Conservation (phyloP, 108 stramenopile genomes). For the Mediolabrus comicus region DNA sequence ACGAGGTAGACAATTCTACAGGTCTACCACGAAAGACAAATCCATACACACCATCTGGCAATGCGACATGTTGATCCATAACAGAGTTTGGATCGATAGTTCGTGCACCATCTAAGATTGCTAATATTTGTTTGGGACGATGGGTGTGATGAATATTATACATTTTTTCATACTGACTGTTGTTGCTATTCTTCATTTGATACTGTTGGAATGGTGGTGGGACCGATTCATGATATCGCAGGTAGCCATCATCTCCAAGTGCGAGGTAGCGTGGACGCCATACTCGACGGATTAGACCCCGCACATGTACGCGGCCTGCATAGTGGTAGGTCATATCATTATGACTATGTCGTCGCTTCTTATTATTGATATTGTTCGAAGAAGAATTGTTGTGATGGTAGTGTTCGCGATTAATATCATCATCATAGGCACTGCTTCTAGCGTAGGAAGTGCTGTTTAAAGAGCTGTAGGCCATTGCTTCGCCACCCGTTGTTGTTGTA, state of each 20-base stretch:
- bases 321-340: conserved; percentile 43
- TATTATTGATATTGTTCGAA: conserved; percentile 3
- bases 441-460: background rate
- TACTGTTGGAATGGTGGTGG: conserved; percentile 28
- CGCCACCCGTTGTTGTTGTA: background rate
- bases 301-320: conserved; percentile 74
- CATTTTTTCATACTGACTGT: conserved; percentile 23
- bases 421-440: background rate
- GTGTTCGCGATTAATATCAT: no score
- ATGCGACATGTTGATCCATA: conserved; percentile 79
- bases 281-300: conserved; percentile 82
- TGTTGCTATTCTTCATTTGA: conserved; percentile 21
- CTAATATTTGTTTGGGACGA: conserved; percentile 43
- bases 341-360: background rate
- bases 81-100: conserved; percentile 79
- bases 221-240: conserved; percentile 81
- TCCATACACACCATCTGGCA: conserved; percentile 72
- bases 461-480: conserved; percentile 6
- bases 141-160: conserved; percentile 48
- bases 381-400: no score
- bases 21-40: conserved; percentile 82
- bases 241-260: conserved; percentile 65
- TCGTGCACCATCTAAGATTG: conserved; percentile 60
- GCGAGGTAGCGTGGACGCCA: conserved; percentile 88
- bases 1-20: conserved; percentile 12